A percentile compares a stretch with the other conserved stretches of the same genome.
Evolutionary conservation across 768 basidiomycete genomes (phyloP).

Genomic region (Cystobasidium tubakii): DNA sequence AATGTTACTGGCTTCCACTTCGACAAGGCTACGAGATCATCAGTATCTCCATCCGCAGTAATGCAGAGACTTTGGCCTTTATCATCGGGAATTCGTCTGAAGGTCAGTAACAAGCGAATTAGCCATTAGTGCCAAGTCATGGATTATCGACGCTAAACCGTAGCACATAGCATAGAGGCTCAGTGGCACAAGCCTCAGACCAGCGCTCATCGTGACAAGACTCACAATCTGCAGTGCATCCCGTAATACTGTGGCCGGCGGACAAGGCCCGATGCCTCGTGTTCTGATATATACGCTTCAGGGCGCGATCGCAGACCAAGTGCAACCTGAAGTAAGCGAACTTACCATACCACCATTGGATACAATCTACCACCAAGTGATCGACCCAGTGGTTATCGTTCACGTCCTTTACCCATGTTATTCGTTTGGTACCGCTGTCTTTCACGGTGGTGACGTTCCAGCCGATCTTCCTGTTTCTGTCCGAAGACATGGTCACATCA

Average conservation of each 20-base stretch:
- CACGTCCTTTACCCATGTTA: not conserved
- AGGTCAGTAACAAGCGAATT: not conserved
- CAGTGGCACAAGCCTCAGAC: too few species aligned
- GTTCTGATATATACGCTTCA: not conserved
- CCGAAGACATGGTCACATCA: not conserved
- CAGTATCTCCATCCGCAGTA: not conserved
- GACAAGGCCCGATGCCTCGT: not conserved
- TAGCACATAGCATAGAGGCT: too few species aligned
- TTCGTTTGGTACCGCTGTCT: not conserved
- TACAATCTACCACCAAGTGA: not conserved
- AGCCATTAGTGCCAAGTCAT: too few species aligned
- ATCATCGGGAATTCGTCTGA: not conserved
- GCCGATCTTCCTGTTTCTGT: not conserved
- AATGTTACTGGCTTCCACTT: too few species aligned
- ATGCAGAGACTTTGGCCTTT: not conserved
- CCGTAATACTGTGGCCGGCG: not conserved
- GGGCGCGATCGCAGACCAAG: too few species aligned
- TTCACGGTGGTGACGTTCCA: not conserved
- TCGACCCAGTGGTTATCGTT: not conserved
- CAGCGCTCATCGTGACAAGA: too few species aligned
- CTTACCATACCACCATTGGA: not conserved
- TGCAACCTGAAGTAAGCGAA: not conserved
- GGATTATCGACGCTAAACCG: too few species aligned
- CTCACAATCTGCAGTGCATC: not conserved
- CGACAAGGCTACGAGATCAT: not conserved